Evolutionary conservation across 768 basidiomycete species (phyloP).

Genomic region (Cyathus striatus): DNA sequence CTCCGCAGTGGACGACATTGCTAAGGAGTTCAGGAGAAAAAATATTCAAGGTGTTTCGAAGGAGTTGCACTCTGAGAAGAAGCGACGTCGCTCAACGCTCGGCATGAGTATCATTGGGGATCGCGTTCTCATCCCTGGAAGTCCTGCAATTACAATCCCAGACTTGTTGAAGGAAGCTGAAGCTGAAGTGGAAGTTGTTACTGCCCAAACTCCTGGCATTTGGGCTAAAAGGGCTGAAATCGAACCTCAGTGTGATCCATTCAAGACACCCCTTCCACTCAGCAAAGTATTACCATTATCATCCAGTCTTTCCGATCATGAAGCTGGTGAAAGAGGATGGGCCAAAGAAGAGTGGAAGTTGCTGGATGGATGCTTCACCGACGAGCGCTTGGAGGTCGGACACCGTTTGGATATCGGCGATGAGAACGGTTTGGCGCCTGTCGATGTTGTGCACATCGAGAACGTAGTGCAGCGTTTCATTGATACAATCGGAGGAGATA

Average conservation of each 20-base stretch:
- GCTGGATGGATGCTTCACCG: conserved; percentile 75
- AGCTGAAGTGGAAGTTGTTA: conserved; percentile 27
- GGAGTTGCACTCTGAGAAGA: conserved; percentile 13
- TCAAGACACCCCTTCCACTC: conserved; percentile 20
- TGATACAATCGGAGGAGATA: conserved; percentile 39
- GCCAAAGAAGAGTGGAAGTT: conserved; percentile 75
- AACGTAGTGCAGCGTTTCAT: conserved; percentile 61
- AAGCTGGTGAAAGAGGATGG: conserved; percentile 38
- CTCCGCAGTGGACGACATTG: conserved; percentile 24
- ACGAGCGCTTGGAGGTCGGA: conserved; percentile 54
- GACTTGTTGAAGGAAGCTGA: conserved; percentile 59
- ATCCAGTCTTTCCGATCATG: background rate
- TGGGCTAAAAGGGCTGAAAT: background rate
- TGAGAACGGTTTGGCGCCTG: conserved; percentile 40
- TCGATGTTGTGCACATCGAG: conserved; percentile 46
- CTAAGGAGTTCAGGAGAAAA: conserved; percentile 27
- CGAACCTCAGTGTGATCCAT: conserved; percentile 11
- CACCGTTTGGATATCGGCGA: conserved; percentile 10
- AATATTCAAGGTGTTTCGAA: conserved; percentile 28
- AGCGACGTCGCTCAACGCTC: conserved; percentile 21
- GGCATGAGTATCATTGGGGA: conserved; percentile 45
- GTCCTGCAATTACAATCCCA: conserved; percentile 47
- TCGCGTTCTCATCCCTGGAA: conserved; percentile 49
- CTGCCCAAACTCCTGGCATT: background rate
- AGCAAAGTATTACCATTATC: background rate